Evolutionary conservation across 345 rosid genomes (phyloP).

Genomic region (Gossypium bickii): DNA sequence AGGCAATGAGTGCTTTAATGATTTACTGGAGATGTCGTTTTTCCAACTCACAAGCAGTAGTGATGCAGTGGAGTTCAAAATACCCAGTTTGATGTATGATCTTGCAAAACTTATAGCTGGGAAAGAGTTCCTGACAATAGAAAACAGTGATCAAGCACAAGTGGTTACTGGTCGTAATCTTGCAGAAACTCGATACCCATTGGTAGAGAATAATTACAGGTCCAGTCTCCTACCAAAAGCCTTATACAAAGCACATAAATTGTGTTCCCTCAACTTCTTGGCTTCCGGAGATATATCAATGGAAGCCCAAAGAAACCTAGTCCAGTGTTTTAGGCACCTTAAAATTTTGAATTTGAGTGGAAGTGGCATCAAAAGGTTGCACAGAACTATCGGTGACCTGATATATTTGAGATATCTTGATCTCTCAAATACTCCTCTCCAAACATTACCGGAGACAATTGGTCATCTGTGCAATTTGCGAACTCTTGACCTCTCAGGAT

Average conservation of each 20-base stretch:
- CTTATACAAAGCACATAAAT: not conserved
- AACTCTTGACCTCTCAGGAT: conserved; percentile 10
- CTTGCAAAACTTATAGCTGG: conserved; percentile 23
- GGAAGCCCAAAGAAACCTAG: not conserved
- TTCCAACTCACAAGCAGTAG: conserved; percentile 17
- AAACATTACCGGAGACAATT: conserved; percentile 14
- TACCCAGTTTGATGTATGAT: conserved; percentile 27
- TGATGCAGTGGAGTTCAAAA: not conserved
- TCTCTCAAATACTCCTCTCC: conserved; percentile 3
- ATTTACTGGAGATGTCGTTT: conserved; percentile 21
- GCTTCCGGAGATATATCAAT: not conserved
- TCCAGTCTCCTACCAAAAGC: not conserved
- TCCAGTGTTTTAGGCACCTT: conserved; percentile 9
- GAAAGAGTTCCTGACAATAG: not conserved
- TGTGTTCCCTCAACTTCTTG: conserved; percentile 1
- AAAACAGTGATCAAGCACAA: not conserved
- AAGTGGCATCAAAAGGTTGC: not conserved
- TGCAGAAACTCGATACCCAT: not conserved
- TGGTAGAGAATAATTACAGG: not conserved
- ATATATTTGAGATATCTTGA: conserved; percentile 25
- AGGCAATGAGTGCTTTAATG: conserved; percentile 23
- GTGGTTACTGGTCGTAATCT: not conserved
- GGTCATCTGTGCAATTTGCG: conserved; percentile 18
- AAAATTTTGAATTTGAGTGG: conserved; percentile 3
- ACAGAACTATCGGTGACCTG: conserved; percentile 14